Percentiles rank a stretch among this genome's conserved stretches.
Evolutionary conservation across 208 protist genomes (phyloP).

Genomic region (Trypanosoma conorhini): DNA sequence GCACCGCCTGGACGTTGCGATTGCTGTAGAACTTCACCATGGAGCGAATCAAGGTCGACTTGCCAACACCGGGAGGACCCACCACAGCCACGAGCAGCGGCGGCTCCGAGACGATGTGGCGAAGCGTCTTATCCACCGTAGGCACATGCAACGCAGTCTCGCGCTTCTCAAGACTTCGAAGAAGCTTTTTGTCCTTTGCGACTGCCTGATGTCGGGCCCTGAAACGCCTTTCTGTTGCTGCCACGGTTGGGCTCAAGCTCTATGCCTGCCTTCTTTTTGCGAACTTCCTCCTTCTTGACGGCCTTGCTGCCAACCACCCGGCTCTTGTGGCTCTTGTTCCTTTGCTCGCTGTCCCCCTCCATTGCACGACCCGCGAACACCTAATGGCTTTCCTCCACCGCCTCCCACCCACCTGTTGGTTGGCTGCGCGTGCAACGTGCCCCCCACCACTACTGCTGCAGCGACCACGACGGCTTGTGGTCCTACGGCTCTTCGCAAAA

Average conservation of each 20-base stretch:
- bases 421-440: not conserved
- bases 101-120: slow-evolving; percentile 85
- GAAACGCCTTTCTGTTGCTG: slow-evolving; percentile 93
- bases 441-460: not conserved
- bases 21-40: slow-evolving; percentile 99
- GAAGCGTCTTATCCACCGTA: slow-evolving; percentile 84
- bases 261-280: slow-evolving; percentile 89
- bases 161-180: slow-evolving; percentile 85
- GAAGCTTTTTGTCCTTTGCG: slow-evolving; percentile 84
- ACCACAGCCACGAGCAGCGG: slow-evolving; percentile 97
- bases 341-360: slow-evolving; percentile 61
- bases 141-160: slow-evolving; percentile 85
- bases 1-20: slow-evolving; percentile 92
- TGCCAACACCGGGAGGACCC: slow-evolving; percentile 96
- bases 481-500: slow-evolving; percentile 1
- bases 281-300: slow-evolving; percentile 80
- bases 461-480: not conserved
- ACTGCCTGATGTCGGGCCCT: slow-evolving; percentile 55
- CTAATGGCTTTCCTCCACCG: not conserved
- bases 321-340: slow-evolving; percentile 90
- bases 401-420: not conserved
- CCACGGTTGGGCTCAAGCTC: slow-evolving; percentile 91
- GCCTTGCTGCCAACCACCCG: slow-evolving; percentile 87
- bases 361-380: slow-evolving; percentile 17
- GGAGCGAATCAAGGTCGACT: slow-evolving; percentile 97